Evolutionary conservation across 1,284 basidiomycete genomes (phyloP), one percentile per base, ranked within the genome.

Genomic region (Schizophyllum amplum): DNA sequence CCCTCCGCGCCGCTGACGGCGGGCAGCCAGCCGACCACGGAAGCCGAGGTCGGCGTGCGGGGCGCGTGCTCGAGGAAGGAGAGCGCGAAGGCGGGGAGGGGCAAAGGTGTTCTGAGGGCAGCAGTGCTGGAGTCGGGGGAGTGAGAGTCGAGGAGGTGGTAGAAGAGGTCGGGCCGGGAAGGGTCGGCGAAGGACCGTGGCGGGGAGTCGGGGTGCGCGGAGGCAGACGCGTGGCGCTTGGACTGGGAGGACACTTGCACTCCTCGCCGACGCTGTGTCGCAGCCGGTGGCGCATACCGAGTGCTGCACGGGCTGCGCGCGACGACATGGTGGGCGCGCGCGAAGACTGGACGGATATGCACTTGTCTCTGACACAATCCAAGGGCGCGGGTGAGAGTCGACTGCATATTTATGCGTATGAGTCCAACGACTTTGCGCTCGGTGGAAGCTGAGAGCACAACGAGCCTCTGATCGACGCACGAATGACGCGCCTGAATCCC

Each of bases 11-110:
- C 60, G 1, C 72, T 68, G 47, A 71, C 68, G 4, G 85, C 86
- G 11, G 86, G 86, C 2, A 90, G 68, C 85, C 84, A 90, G 1
- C 87, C 87, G 21, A 90, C 72, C 4, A 90, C 68, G 1, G 79
- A 76, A n/a, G 69, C 67, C 7, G 84, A 83, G 17, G 74, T 69
- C 4, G 73, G 60, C 1, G 68, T 68, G 1, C 74, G 67, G 0
- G 83, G 83, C 3, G 77, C 67, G 17, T 64, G 57, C 3, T 73
- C 60, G 4, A 86, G 69, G 57, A 89, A 84, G 1, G 86, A 87
- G 4, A 90, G 66, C 0, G 84, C 86, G 62, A 82, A 88, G 7
- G 78, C 77, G 5, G 82, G 79, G 1, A 67, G 61, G 0, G 33
- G 33, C 7, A 42, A 17, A 3, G 33, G 33, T 3, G 33, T 42